Conservation (phyloP, 495 filamentous ascomycete species). For the Xylaria intraflava region DNA sequence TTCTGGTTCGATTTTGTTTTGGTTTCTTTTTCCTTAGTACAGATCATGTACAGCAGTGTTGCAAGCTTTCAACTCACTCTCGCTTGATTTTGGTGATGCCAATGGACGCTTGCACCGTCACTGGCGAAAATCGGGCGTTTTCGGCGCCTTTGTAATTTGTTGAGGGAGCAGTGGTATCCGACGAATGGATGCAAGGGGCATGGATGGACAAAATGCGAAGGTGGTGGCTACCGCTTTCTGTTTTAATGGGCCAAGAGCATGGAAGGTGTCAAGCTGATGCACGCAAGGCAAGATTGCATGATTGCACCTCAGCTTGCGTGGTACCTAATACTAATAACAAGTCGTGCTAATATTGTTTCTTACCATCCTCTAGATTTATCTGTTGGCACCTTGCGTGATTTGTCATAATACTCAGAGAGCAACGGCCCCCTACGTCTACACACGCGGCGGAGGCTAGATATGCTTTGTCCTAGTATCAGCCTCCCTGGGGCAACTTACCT, state of each 20-base stretch:
- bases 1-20: conserved; percentile 15
- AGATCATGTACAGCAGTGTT: neutral
- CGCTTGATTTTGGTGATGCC: neutral
- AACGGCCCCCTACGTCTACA: neutral
- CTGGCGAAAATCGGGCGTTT: conserved; percentile 18
- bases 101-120: neutral
- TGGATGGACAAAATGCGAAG: conserved; percentile 10
- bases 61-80: neutral
- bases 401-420: neutral
- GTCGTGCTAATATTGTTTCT: conserved; percentile 11
- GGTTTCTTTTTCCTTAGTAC: conserved; percentile 7
- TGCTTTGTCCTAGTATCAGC: neutral
- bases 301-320: conserved; percentile 17
- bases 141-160: conserved; percentile 13
- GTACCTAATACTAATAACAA: conserved; percentile 30
- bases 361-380: neutral
- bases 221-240: conserved; percentile 21
- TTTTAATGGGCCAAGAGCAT: conserved; percentile 17
- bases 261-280: conserved; percentile 19
- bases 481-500: no score
- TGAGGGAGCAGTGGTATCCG: conserved; percentile 9
- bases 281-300: conserved; percentile 10
- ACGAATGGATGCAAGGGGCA: conserved; percentile 8
- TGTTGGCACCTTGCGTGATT: neutral
- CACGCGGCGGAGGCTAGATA: neutral